A percentile compares a stretch with the other conserved stretches of the same genome.
Conservation (phyloP, 768 basidiomycete genomes). For the Suillus placidus region DNA sequence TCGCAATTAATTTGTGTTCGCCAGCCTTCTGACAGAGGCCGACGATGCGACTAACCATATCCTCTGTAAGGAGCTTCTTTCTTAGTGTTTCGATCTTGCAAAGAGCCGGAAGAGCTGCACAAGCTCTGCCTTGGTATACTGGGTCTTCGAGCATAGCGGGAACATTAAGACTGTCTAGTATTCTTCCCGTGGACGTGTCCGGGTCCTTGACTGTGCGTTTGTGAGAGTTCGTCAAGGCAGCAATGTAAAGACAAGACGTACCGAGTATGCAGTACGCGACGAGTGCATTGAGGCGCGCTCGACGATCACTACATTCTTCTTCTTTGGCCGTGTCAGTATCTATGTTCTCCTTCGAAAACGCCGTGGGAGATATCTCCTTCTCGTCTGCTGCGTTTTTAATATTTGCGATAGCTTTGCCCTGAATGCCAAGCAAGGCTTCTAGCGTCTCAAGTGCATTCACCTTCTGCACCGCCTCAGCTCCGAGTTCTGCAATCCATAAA, state of each 20-base stretch:
- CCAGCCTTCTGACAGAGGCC: slow-evolving; percentile 17
- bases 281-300: slow-evolving; percentile 27
- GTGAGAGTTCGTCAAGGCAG: neutral
- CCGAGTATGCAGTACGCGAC: slow-evolving; percentile 29
- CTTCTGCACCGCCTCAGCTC: slow-evolving; percentile 19
- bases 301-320: slow-evolving; percentile 10
- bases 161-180: slow-evolving; percentile 12
- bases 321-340: slow-evolving; percentile 5
- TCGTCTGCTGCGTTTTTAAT: neutral
- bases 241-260: slow-evolving; percentile 20
- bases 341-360: neutral
- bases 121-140: slow-evolving; percentile 22
- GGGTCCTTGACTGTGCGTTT: slow-evolving; percentile 9
- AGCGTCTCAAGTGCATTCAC: neutral
- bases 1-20: slow-evolving; percentile 23
- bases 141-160: slow-evolving; percentile 18
- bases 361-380: neutral
- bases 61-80: slow-evolving; percentile 18
- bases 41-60: slow-evolving; percentile 23
- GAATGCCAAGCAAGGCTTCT: neutral
- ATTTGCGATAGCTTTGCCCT: neutral
- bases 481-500: slow-evolving; percentile 8
- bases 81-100: slow-evolving; percentile 24
- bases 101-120: slow-evolving; percentile 32
- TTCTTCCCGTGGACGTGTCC: slow-evolving; percentile 1